Evolutionary conservation across 345 rosid species (phyloP), one percentile per base, ranked within the genome.

Genomic region (Eucalyptus tenuipes): DNA sequence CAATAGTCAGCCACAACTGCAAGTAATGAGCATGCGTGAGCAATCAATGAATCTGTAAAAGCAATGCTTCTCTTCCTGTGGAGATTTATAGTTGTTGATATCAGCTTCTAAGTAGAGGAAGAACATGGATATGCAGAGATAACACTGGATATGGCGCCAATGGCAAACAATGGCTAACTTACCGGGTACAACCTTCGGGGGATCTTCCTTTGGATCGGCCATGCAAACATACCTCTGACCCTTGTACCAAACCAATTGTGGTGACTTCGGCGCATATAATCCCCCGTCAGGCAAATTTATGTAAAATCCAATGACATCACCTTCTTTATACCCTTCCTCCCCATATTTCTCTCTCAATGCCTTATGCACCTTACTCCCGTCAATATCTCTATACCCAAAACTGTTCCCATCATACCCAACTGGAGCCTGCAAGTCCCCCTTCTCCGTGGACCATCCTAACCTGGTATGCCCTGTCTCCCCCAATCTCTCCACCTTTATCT

Each of bases 361-460:
- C 93, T 97, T 98, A 75, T 98, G 99, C 89, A 98, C 93, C 95
- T 98, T 98, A 90, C 98, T 95, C 87, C 99, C 99, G 94, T 98
- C 99, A 91, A 97, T 91, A 85, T 97, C 99, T 90, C 99, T 94
- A 42, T 95, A 98, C 68, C 98, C 99, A 71, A 93, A 98, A 90
- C 99, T 97, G 89, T 96, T 95, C 59, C 94, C 96, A 90, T 98
- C 99, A 10, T 95, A 97, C 40, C 99, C 99, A 11, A 98, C 99
- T 0, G 99, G 99, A 7, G 99, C 99, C 92, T 98, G 99, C 93
- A 98, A 91, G 92, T 98, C 99, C 13, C 98, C 99, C 90, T 96
- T 97, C 94, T 98, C 97, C 4, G 96, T 97, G 14, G 98, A 97
- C 99, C 99, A 98, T 6, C 99, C 99, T 1, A 98, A 94, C 44